These are phyloP conservation scores for Pseudomonodictys pantanalensis DNA, from an alignment of 495 filamentous ascomycete genomes.

Conservation along the genomic window DNA sequence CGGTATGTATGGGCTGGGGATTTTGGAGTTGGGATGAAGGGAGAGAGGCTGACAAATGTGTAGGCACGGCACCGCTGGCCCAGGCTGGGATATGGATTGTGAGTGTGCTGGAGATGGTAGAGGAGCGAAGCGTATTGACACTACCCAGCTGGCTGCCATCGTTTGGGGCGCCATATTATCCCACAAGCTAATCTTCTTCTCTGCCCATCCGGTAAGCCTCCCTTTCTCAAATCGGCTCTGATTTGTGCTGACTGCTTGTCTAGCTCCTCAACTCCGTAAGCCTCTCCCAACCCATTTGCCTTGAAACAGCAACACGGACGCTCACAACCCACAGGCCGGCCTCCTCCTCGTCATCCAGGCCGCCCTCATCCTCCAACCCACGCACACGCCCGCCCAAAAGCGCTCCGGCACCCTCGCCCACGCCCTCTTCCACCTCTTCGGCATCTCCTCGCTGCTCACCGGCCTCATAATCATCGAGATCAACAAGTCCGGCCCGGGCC, in stretches of 20 bases:
- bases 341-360: slow-evolving; percentile 72
- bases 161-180: slow-evolving; percentile 74
- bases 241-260: slow-evolving; percentile 5
- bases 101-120: slow-evolving; percentile 30
- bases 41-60: slow-evolving; percentile 3
- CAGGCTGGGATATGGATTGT: slow-evolving; percentile 68
- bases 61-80: slow-evolving; percentile 67
- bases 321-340: slow-evolving; percentile 45
- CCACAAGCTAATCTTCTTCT: slow-evolving; percentile 67
- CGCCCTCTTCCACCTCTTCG: slow-evolving; percentile 61
- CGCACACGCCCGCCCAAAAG: slow-evolving; percentile 72
- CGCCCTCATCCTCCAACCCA: slow-evolving; percentile 85
- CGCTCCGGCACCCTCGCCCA: slow-evolving; percentile 67
- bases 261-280: slow-evolving; percentile 67
- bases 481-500: slow-evolving; percentile 66
- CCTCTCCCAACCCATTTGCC: not conserved
- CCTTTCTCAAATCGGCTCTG: not conserved
- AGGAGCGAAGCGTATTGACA: not conserved
- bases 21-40: not conserved
- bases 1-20: slow-evolving; percentile 50
- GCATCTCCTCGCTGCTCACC: slow-evolving; percentile 57
- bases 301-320: not conserved
- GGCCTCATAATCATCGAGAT: slow-evolving; percentile 76
- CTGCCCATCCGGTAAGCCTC: slow-evolving; percentile 70
- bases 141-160: slow-evolving; percentile 62